Conservation (phyloP, 345 rosid species). For the Moricandia arvensis region DNA sequence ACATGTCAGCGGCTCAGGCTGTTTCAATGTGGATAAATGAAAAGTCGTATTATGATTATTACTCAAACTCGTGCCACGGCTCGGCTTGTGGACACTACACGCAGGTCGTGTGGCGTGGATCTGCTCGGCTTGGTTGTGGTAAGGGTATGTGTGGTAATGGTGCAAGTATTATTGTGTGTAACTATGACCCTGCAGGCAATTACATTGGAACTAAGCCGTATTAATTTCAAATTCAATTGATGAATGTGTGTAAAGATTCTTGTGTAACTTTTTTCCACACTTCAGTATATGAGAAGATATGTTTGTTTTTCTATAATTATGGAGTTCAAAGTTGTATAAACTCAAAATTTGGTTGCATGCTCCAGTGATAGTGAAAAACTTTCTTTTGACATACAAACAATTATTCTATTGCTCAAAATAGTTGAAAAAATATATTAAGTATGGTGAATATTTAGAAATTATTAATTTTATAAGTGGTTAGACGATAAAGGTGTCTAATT, state of each 20-base stretch:
- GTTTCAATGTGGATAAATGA: conserved; percentile 60
- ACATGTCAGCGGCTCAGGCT: conserved; percentile 41
- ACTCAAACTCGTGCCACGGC: conserved; percentile 50
- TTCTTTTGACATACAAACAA: too few species aligned
- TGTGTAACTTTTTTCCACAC: background rate
- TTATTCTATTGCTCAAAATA: too few species aligned
- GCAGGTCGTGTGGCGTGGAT: conserved; percentile 63
- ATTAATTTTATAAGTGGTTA: too few species aligned
- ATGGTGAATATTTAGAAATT: too few species aligned
- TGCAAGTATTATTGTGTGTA: conserved; percentile 55
- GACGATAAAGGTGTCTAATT: too few species aligned
- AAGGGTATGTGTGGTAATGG: conserved; percentile 55
- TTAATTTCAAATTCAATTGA: background rate
- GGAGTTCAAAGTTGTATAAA: background rate
- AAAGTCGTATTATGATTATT: conserved; percentile 47
- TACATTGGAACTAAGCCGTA: conserved; percentile 46
- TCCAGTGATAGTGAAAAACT: background rate
- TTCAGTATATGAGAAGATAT: background rate
- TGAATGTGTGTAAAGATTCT: conserved; percentile 21
- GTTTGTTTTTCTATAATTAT: background rate
- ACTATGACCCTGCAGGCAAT: conserved; percentile 69
- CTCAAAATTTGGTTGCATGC: background rate
- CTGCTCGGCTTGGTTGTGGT: conserved; percentile 63
- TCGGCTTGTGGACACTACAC: conserved; percentile 67
- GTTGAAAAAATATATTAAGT: too few species aligned